A percentile compares a stretch with the other conserved stretches of the same genome.
These are phyloP conservation scores for Fusarium chaquense DNA, from an alignment of 2,329 filamentous ascomycete species.

Conservation along the genomic window DNA sequence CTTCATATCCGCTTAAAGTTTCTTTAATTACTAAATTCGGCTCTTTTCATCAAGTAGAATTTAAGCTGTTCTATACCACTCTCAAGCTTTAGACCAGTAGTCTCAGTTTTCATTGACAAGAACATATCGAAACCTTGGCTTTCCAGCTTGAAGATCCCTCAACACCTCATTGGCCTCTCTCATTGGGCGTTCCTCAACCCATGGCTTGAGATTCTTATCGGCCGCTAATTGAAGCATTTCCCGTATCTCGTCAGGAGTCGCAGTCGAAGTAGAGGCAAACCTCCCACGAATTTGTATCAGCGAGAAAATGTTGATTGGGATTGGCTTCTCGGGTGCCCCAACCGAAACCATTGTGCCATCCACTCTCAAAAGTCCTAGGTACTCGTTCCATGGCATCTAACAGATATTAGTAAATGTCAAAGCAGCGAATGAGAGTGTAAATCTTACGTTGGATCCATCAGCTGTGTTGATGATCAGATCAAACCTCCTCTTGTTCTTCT, in stretches of 20 bases:
- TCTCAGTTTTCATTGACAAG: constrained; percentile 49
- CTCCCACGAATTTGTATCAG: constrained; percentile 19
- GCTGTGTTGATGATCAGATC: constrained; percentile 80
- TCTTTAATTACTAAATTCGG: no score
- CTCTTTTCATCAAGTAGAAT: no score
- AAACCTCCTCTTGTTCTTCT: constrained; percentile 67
- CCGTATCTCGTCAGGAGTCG: constrained; percentile 66
- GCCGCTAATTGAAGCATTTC: constrained; percentile 70
- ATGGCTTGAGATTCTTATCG: constrained; percentile 66
- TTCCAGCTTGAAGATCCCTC: constrained; percentile 66
- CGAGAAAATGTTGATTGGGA: constrained; percentile 28
- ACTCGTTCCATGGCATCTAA: constrained; percentile 39
- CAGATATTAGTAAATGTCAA: neutral
- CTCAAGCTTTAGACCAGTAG: no score
- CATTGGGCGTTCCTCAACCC: constrained; percentile 67
- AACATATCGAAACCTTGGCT: constrained; percentile 62
- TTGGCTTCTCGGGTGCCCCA: constrained; percentile 50
- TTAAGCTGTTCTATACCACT: no score
- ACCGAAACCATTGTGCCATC: constrained; percentile 72
- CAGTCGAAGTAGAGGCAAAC: constrained; percentile 56
- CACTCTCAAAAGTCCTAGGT: constrained; percentile 55
- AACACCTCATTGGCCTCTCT: constrained; percentile 66
- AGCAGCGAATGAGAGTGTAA: fast-evolving
- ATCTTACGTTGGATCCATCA: neutral
- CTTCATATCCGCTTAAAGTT: no score